phyloP scores from a whole-genome alignment of 2,329 filamentous ascomycete species.

The Penicillium sp. region DNA sequence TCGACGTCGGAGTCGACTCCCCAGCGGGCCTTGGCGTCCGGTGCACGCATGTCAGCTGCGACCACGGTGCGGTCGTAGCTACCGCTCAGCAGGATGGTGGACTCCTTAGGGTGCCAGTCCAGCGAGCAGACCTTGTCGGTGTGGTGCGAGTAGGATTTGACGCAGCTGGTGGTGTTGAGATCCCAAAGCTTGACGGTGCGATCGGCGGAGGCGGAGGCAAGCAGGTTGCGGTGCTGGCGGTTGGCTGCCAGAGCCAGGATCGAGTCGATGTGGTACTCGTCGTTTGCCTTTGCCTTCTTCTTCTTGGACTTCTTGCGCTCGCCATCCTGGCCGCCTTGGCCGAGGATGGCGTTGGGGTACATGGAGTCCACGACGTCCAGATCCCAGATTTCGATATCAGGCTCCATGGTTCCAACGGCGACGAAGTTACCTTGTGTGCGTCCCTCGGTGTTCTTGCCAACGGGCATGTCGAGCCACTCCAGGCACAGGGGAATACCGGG shows the following conservation, averaged over 20 bases:
- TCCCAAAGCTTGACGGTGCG: constrained; percentile 99
- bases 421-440: constrained; percentile 83
- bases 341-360: constrained; percentile 95
- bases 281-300: constrained; percentile 86
- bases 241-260: constrained; percentile 90
- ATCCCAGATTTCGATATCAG: constrained; percentile 98
- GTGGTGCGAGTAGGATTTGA: constrained; percentile 93
- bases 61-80: constrained; percentile 94
- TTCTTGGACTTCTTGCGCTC: constrained; percentile 78
- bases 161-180: constrained; percentile 84
- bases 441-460: constrained; percentile 67
- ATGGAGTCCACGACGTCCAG: constrained; percentile 94
- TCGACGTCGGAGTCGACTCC: constrained; percentile 96
- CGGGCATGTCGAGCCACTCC: constrained; percentile 93
- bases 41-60: constrained; percentile 93
- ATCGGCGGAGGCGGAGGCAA: constrained; percentile 93
- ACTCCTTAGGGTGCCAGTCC: constrained; percentile 85
- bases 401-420: constrained; percentile 94
- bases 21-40: constrained; percentile 81
- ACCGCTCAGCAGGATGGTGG: constrained; percentile 85
- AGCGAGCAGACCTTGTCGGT: constrained; percentile 97
- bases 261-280: constrained; percentile 90
- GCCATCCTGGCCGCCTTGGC: constrained; percentile 60
- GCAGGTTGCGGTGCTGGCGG: constrained; percentile 86
- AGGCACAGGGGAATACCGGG: constrained; percentile 93